phyloP scores from a whole-genome alignment of 2,329 filamentous ascomycete species.

The Westerdykella ornata region DNA sequence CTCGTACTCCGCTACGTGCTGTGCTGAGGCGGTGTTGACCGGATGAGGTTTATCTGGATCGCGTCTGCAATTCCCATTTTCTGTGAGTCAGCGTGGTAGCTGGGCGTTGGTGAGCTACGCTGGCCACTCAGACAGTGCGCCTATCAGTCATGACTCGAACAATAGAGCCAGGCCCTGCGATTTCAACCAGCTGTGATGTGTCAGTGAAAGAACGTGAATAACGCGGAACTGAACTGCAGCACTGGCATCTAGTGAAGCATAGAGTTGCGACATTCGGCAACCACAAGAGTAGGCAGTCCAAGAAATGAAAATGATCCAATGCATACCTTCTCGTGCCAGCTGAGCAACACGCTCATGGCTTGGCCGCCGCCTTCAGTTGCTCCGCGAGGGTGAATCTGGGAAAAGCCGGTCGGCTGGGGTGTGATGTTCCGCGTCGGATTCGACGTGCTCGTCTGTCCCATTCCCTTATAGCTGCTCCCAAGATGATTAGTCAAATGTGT shows the following conservation, averaged over 20 bases:
- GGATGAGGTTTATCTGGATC: not conserved
- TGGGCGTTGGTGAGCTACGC: not conserved
- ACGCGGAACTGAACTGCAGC: not conserved
- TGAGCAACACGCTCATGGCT: constrained; percentile 92
- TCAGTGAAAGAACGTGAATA: constrained; percentile 10
- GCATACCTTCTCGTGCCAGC: constrained; percentile 87
- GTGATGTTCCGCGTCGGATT: constrained; percentile 44
- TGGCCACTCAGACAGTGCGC: constrained; percentile 62
- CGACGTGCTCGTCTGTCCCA: constrained; percentile 47
- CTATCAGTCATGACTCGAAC: constrained; percentile 94
- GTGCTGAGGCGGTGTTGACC: constrained; percentile 8
- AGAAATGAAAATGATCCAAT: constrained; percentile 2
- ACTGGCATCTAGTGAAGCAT: not conserved
- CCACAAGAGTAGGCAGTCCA: constrained; percentile 1
- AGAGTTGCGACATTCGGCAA: not conserved
- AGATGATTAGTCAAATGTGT: constrained; percentile 12
- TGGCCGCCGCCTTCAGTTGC: constrained; percentile 67
- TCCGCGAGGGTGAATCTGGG: constrained; percentile 60
- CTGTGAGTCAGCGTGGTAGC: constrained; percentile 3
- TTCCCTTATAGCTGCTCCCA: constrained; percentile 72
- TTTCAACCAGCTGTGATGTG: constrained; percentile 63
- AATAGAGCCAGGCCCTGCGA: constrained; percentile 82
- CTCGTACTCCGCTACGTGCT: constrained; percentile 1
- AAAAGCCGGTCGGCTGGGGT: constrained; percentile 81
- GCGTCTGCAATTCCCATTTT: too few relatives aligned